Evolutionary conservation across 176 grass and related monocot species (phyloP), one percentile per base, ranked within the genome.

Genomic region (Avena insularis): DNA sequence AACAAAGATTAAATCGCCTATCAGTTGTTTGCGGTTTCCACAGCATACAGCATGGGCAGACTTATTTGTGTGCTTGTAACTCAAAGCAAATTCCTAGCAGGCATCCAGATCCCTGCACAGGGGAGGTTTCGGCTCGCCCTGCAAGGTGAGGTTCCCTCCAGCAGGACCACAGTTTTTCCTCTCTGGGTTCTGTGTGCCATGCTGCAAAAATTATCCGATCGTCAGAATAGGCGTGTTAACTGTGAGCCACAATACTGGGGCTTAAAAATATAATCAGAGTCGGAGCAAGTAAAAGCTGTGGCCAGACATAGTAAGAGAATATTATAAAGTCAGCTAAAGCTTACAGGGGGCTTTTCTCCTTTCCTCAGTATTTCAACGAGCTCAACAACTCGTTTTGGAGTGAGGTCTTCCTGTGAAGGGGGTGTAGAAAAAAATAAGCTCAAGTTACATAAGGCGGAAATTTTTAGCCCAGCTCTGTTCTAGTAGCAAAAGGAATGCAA

Each of bases 311-410:
- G 20, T n/a, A 63, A 17, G 36, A 85, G 0, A 46, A 90, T 84
- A 12, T 11, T 81, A 23, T 83, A 36, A 49, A 79, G 79, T n/a
- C 27, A n/a, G 14, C 15, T 83, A 75, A 79, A 82, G 76, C 81
- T 91, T 94, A 98, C 97, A 58, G 92, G 90, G 23, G 94, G 97
- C 1, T 85, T 86, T 90, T 93, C 90, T 75, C 97, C 97, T 87
- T 84, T 98, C 93, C 90, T 96, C 60, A 98, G 72, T 89, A 93
- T 94, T 87, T 98, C 97, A 71, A 94, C 94, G 71, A 98, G 92
- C 82, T 96, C 97, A 35, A 98, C 77, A 43, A 94, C 94, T 71
- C 92, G 83, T 49, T 98, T 93, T 0, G 97, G 94, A 82, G 94
- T 96, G 31, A 93, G 76, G 82, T 98, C 97, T 83, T 96, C 97